Evolutionary conservation across 768 basidiomycete species (phyloP), one percentile per base, ranked within the genome.

Genomic region (Macrocybe gigantea): DNA sequence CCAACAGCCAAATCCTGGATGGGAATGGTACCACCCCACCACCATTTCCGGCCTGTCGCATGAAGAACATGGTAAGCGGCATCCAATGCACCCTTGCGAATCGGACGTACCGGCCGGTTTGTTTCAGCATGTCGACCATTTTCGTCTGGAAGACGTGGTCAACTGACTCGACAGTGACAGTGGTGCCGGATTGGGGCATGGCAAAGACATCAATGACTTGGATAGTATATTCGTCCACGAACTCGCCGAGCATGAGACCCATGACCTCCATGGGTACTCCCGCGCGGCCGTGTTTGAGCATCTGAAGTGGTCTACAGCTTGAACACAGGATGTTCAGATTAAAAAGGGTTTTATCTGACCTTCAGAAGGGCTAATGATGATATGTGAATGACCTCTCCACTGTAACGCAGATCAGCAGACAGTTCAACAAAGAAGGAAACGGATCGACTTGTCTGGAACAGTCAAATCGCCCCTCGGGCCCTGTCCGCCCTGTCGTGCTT

Each of bases 221-320:
- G 40, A 95, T 83, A 4, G 87, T 88, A 73, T 95, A 95, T 63
- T 98, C 96, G 72, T 99, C 96, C 41, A 98, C 91, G 56, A 98
- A 98, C 64, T 96, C 93, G 10, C 95, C 94, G 15, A 98, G 77
- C 91, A 97, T 94, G 35, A 93, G 80, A 52, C 91, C 90, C 95
- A 99, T 98, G 55, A 98, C 95, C 70, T 99, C 96, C 89, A 98
- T 93, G 7, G 96, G 96, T 29, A 99, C 96, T 50, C 95, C 96
- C 36, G 96, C 94, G 45, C 96, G 86, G 14, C 96, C 96, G 60
- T 99, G 96, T 68, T 99, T 99, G 51, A 99, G 72, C 96, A 99
- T 99, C 94, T 99, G 56, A 3, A 46, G 31, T 13, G 9, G 41
- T 36, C 22, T 4, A 22, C 22, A 22, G 22, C 22, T 22, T 22